phyloP scores from a whole-genome alignment of 768 basidiomycete species.

The Mycena alexandri region DNA sequence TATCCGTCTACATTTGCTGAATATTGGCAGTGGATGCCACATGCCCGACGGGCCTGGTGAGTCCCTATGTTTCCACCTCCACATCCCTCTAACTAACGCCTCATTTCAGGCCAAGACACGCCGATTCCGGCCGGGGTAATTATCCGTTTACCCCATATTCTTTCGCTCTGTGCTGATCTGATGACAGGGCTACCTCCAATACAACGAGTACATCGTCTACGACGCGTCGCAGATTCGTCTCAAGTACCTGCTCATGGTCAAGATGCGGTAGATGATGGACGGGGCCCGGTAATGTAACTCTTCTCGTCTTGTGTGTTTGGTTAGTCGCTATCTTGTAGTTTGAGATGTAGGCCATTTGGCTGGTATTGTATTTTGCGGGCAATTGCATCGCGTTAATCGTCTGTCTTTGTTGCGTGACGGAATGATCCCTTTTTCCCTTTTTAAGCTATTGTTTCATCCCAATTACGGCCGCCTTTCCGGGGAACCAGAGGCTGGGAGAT shows the following conservation, averaged over 20 bases:
- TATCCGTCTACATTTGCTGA: not conserved
- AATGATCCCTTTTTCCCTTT: no score
- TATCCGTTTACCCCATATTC: not conserved
- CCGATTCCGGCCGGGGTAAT: conserved; percentile 50
- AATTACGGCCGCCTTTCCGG: no score
- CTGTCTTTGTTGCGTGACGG: no score
- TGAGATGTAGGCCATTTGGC: conserved; percentile 27
- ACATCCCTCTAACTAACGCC: not conserved
- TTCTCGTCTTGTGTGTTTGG: not conserved
- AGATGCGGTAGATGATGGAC: conserved; percentile 50
- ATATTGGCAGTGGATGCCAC: conserved; percentile 55
- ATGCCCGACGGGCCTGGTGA: conserved; percentile 70
- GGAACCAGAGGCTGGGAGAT: no score
- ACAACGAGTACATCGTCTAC: conserved; percentile 71
- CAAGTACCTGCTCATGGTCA: conserved; percentile 69
- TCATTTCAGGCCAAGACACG: conserved; percentile 1
- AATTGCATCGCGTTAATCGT: conserved; percentile 37
- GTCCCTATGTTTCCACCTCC: not conserved
- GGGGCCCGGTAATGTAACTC: not conserved
- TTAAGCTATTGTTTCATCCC: no score
- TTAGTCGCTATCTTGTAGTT: conserved; percentile 17
- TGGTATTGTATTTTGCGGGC: conserved; percentile 34
- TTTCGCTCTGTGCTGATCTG: conserved; percentile 15
- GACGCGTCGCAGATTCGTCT: conserved; percentile 68
- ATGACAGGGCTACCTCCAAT: conserved; percentile 32